Base-by-base conservation (phyloP, 1,284 basidiomycete genomes). In the Trametes pubescens region DNA sequence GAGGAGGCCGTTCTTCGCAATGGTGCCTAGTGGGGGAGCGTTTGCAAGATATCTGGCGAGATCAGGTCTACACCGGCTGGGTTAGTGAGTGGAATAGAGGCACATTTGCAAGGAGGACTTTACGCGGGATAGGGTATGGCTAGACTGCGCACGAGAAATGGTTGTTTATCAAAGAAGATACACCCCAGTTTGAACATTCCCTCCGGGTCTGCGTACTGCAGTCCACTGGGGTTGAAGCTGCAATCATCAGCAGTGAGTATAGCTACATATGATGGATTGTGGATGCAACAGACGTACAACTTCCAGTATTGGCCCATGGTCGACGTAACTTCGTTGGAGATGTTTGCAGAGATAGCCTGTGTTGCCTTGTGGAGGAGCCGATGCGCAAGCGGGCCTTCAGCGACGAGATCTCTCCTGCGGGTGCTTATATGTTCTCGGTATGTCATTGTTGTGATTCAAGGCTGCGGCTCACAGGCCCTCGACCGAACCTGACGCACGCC, bases 1-100 rank as follows among this genome's bases (percentile, higher is more conserved):
- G 10, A 65, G 52, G 1, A 65, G 60, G 4, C 59, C 59, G 14
- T 37, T 47, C 40, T 47, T 34, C 11, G 54, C 38, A 24, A 35
- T 26, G 5, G 37, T 26, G 9, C 54, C 54, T 4, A 43, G 24
- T 0, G 43, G 29, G 2, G 48, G 47, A 7, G 60, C 37, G 21
- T 51, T 46, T n/a, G 32, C 32, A 6, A 61, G n/a, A 29, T 56
- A 55, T 10, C n/a, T 22, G 8, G 51, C 58, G 16, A 64, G 49
- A 14, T 48, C 46, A 2, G 63, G 63, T 13, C 63, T 64, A 38
- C 24, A 16, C 29, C 18, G n/a, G 18, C 32, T 44, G 26, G 9
- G 13, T 51, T 7, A 51, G 7, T 6, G 6, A 21, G 18, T 6
- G 11, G 22, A 21, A 9, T 10, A 18, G 5, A 2, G 26, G n/a